These are phyloP conservation scores for Boechera stricta DNA, from an alignment of 345 rosid species.

Conservation along the genomic window DNA sequence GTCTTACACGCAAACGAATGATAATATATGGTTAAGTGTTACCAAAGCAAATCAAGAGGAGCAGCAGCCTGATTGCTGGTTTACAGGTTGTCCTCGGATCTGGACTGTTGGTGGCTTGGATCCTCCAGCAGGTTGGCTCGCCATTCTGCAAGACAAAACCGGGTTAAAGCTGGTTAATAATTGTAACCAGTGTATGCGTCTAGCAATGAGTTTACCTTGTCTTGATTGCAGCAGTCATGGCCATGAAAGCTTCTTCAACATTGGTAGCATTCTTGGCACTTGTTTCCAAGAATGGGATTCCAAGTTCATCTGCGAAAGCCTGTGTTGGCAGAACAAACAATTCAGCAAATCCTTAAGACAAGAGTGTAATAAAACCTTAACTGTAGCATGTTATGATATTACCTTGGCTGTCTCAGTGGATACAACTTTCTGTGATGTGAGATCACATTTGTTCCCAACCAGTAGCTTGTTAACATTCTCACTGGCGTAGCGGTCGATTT, in stretches of 20 bases:
- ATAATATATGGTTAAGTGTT: slow-evolving; percentile 36
- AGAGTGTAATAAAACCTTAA: slow-evolving; percentile 8
- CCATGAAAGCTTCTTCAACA: slow-evolving; percentile 83
- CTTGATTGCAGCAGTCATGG: slow-evolving; percentile 79
- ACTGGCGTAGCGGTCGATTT: slow-evolving; percentile 78
- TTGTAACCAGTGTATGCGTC: slow-evolving; percentile 11
- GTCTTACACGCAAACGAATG: slow-evolving; percentile 43
- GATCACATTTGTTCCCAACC: slow-evolving; percentile 76
- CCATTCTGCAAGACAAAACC: slow-evolving; percentile 69
- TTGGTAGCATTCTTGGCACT: slow-evolving; percentile 78
- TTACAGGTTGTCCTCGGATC: slow-evolving; percentile 92
- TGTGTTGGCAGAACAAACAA: slow-evolving; percentile 39
- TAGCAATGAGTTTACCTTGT: slow-evolving; percentile 50
- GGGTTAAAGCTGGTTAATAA: background rate
- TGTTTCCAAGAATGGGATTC: slow-evolving; percentile 84
- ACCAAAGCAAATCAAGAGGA: slow-evolving; percentile 57
- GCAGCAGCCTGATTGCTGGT: slow-evolving; percentile 95
- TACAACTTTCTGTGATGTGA: slow-evolving; percentile 68
- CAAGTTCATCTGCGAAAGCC: slow-evolving; percentile 80
- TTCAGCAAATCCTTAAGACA: background rate
- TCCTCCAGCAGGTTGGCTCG: slow-evolving; percentile 81
- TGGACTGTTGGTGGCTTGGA: slow-evolving; percentile 92
- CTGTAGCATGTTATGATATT: slow-evolving; percentile 15
- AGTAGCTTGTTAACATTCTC: slow-evolving; percentile 80
- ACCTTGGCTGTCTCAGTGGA: slow-evolving; percentile 84